A percentile compares a stretch with the other conserved stretches of the same genome.
These are phyloP conservation scores for Magnusiomyces fungicola DNA, from an alignment of 1,139 yeast species.

Conservation along the genomic window DNA sequence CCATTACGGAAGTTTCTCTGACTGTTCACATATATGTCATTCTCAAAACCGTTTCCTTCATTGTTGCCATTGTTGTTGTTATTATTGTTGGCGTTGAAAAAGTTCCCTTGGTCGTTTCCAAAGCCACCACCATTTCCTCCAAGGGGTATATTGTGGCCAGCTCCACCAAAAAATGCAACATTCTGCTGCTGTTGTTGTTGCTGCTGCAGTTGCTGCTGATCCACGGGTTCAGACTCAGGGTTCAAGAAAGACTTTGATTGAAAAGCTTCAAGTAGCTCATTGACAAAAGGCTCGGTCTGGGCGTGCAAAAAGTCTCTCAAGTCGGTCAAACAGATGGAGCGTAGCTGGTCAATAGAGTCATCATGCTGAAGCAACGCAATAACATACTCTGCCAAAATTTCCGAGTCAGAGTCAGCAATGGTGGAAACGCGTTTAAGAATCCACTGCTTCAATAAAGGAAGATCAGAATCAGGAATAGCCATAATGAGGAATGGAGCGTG, in stretches of 20 bases:
- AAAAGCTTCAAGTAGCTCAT: slow-evolving; percentile 20
- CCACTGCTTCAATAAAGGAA: slow-evolving; percentile 34
- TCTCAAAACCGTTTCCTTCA: slow-evolving; percentile 3
- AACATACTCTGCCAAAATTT: slow-evolving; percentile 40
- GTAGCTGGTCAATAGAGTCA: slow-evolving; percentile 28
- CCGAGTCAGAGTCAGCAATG: slow-evolving; percentile 37
- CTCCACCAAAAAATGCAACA: not conserved
- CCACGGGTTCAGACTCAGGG: not conserved
- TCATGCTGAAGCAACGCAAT: slow-evolving; percentile 38
- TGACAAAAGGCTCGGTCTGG: slow-evolving; percentile 24
- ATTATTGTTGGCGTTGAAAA: slow-evolving; percentile 7
- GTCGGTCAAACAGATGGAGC: slow-evolving; percentile 32
- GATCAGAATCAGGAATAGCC: slow-evolving; percentile 12
- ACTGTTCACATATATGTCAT: slow-evolving; percentile 6
- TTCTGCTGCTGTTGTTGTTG: slow-evolving; percentile 17
- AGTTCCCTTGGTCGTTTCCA: too few species aligned
- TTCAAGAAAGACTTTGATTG: slow-evolving; percentile 13
- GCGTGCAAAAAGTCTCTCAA: slow-evolving; percentile 33
- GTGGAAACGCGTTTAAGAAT: slow-evolving; percentile 27
- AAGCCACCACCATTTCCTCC: not conserved
- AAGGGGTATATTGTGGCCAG: not conserved
- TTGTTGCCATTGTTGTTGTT: slow-evolving; percentile 2
- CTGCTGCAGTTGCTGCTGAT: slow-evolving; percentile 5
- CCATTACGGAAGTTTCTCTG: slow-evolving; percentile 13
- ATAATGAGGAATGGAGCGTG: too few species aligned